Percentiles rank a stretch among this genome's conserved stretches.
phyloP scores from a whole-genome alignment of 2,329 filamentous ascomycete genomes.

The Calycina herbarum region DNA sequence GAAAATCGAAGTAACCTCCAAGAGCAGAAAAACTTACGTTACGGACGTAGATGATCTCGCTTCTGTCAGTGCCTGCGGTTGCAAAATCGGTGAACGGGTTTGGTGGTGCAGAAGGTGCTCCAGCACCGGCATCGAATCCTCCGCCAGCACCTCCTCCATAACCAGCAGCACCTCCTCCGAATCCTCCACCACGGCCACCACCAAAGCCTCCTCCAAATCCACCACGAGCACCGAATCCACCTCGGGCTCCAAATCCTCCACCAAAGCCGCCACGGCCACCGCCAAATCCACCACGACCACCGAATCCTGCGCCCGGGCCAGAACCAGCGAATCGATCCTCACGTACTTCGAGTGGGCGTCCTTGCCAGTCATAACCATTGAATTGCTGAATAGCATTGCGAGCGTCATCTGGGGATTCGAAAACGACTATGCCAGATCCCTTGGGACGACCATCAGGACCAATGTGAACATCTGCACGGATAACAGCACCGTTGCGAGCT shows the following conservation, averaged over 20 bases:
- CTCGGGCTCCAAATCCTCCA: conserved; percentile 58
- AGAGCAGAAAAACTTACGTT: conserved; percentile 66
- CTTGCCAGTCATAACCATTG: conserved; percentile 99
- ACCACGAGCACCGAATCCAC: conserved; percentile 47
- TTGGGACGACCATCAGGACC: conserved; percentile 92
- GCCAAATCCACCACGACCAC: conserved; percentile 45
- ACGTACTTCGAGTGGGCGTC: conserved; percentile 86
- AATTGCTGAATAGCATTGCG: conserved; percentile 96
- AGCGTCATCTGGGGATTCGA: conserved; percentile 91
- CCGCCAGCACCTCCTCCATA: conserved; percentile 49
- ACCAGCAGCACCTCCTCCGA: conserved; percentile 29
- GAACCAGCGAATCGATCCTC: conserved; percentile 87
- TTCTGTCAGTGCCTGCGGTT: conserved; percentile 80
- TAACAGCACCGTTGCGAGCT: conserved; percentile 72
- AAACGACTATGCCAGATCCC: conserved; percentile 95
- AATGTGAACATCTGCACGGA: conserved; percentile 92
- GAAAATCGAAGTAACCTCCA: background rate
- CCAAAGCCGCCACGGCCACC: conserved; percentile 53
- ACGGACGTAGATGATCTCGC: conserved; percentile 88
- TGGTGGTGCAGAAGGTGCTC: conserved; percentile 58
- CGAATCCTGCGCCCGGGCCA: conserved; percentile 45
- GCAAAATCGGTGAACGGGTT: conserved; percentile 96
- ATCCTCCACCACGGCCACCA: conserved; percentile 50
- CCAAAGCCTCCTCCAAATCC: conserved; percentile 60
- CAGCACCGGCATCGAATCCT: conserved; percentile 44